phyloP scores from a whole-genome alignment of 1,139 yeast genomes.

The Hansenula lynferdii region DNA sequence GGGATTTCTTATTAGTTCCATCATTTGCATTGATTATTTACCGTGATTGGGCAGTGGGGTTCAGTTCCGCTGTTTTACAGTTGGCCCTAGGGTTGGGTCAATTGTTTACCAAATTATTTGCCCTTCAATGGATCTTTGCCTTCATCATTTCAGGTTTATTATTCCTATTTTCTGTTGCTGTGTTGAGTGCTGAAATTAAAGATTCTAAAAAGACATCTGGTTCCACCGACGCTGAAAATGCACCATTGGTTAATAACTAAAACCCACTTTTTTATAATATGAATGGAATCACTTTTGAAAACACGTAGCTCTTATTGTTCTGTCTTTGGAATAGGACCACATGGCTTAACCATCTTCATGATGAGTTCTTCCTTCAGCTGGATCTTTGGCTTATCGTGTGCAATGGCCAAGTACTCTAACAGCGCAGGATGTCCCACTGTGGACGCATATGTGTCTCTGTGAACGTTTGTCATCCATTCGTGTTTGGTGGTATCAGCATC shows the following conservation, averaged over 20 bases:
- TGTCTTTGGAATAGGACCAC: slow-evolving; percentile 24
- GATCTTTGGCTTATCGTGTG: slow-evolving; percentile 48
- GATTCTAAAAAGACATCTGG: slow-evolving; percentile 9
- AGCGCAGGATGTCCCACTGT: slow-evolving; percentile 66
- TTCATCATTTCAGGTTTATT: slow-evolving; percentile 55
- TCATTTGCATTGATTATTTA: slow-evolving; percentile 48
- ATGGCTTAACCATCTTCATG: slow-evolving; percentile 54
- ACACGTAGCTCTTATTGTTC: background rate
- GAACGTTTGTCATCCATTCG: slow-evolving; percentile 57
- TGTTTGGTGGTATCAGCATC: slow-evolving; percentile 59
- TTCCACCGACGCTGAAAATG: slow-evolving; percentile 20
- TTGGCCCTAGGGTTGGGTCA: slow-evolving; percentile 71
- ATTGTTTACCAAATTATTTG: slow-evolving; percentile 59
- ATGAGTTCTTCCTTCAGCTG: slow-evolving; percentile 47
- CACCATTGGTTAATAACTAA: slow-evolving; percentile 22
- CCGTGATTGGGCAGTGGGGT: slow-evolving; percentile 70
- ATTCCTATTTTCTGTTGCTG: slow-evolving; percentile 41
- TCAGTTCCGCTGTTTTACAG: slow-evolving; percentile 50
- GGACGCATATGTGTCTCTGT: slow-evolving; percentile 70
- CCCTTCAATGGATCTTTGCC: slow-evolving; percentile 84
- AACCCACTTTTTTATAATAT: no score
- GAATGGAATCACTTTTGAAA: no score
- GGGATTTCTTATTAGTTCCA: slow-evolving; percentile 75
- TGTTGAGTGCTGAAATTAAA: slow-evolving; percentile 31
- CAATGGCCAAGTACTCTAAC: slow-evolving; percentile 63